phyloP scores from a whole-genome alignment of 2,329 filamentous ascomycete genomes.

The Dothistroma pini region DNA sequence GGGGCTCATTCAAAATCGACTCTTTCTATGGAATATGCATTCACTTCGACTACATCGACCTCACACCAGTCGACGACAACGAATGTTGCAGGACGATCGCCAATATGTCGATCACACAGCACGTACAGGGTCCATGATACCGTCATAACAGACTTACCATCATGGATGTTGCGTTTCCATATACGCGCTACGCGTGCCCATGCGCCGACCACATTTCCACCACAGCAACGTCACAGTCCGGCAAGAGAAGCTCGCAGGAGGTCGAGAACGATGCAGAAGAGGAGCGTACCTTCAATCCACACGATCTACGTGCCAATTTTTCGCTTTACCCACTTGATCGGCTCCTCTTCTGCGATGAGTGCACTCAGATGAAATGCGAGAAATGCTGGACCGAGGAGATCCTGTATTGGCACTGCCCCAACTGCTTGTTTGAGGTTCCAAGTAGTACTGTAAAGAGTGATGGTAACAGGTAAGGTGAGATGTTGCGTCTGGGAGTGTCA shows the following conservation, averaged over 20 bases:
- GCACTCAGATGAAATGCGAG: constrained; percentile 90
- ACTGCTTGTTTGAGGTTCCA: constrained; percentile 91
- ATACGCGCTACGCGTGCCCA: constrained; percentile 62
- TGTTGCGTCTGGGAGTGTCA: neutral
- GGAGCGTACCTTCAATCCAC: constrained; percentile 82
- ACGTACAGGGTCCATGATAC: neutral
- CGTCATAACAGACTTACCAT: neutral
- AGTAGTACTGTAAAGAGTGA: constrained; percentile 90
- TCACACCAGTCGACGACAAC: neutral
- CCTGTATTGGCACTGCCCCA: constrained; percentile 91
- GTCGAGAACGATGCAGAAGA: constrained; percentile 59
- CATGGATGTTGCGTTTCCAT: constrained; percentile 59
- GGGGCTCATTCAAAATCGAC: neutral
- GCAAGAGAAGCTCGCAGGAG: constrained; percentile 34
- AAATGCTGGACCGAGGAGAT: constrained; percentile 92
- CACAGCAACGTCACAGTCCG: constrained; percentile 33
- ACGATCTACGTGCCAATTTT: constrained; percentile 79
- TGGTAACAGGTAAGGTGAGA: constrained; percentile 70
- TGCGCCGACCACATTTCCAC: constrained; percentile 51
- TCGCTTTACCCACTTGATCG: constrained; percentile 91
- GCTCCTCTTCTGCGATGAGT: constrained; percentile 95
- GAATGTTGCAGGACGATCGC: neutral
- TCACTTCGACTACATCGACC: neutral
- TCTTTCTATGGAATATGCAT: neutral
- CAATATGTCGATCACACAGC: neutral